A percentile compares a stretch with the other conserved stretches of the same genome.
Evolutionary conservation across 345 rosid species (phyloP).

Genomic region (Hypericum androsaemum): DNA sequence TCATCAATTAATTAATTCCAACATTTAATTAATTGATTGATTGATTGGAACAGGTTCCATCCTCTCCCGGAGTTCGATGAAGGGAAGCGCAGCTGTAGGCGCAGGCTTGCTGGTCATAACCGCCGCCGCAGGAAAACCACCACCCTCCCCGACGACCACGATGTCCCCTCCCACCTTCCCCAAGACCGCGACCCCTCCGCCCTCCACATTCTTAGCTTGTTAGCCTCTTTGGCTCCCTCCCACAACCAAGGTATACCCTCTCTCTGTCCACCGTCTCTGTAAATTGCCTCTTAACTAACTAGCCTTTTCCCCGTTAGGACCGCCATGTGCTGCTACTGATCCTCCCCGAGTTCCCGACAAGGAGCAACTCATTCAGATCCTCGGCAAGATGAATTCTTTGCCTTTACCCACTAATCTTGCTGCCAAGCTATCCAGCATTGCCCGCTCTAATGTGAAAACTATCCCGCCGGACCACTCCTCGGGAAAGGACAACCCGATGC

Average conservation of each 20-base stretch:
- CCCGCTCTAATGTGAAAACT: slow-evolving; percentile 35
- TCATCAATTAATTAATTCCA: not conserved
- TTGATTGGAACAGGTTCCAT: slow-evolving; percentile 44
- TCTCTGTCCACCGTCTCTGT: not conserved
- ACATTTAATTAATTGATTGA: not conserved
- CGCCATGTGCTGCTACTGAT: slow-evolving; percentile 6
- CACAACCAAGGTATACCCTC: slow-evolving; percentile 40
- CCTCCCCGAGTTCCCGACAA: slow-evolving; percentile 38
- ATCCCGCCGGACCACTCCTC: slow-evolving; percentile 23
- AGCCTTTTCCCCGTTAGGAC: too few relatives aligned
- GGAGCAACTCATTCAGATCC: slow-evolving; percentile 68
- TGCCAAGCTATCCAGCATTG: slow-evolving; percentile 45
- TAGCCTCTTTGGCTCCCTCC: slow-evolving; percentile 48
- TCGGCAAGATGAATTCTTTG: slow-evolving; percentile 70
- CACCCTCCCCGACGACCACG: slow-evolving; percentile 20
- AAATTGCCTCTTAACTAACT: too few relatives aligned
- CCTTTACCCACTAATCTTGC: slow-evolving; percentile 66
- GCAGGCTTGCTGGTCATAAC: slow-evolving; percentile 81
- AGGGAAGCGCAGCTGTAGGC: slow-evolving; percentile 84
- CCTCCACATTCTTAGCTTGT: slow-evolving; percentile 57
- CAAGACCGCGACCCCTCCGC: slow-evolving; percentile 29
- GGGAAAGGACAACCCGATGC: slow-evolving; percentile 32
- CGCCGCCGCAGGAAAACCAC: slow-evolving; percentile 72
- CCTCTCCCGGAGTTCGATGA: slow-evolving; percentile 75
- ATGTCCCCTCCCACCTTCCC: slow-evolving; percentile 43